Evolutionary conservation across 371 early-diverging fungal genomes (phyloP).

Genomic region (Apophysomyces elegans): DNA sequence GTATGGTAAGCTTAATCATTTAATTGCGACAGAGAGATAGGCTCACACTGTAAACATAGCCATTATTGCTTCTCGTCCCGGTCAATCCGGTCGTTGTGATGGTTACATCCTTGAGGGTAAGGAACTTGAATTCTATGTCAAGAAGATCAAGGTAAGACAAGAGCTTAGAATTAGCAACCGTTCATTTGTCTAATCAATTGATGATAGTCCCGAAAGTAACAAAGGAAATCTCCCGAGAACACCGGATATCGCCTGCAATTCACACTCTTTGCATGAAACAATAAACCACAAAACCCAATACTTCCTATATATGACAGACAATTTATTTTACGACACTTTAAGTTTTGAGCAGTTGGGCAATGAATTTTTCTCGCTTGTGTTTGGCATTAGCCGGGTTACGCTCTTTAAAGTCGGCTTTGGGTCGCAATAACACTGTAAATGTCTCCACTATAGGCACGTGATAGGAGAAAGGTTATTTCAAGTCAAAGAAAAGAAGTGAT

Average conservation of each 20-base stretch:
- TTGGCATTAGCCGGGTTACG: slow-evolving; percentile 46
- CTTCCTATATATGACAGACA: background rate
- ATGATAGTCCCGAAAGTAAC: slow-evolving; percentile 15
- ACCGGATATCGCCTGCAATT: background rate
- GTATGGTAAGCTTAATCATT: slow-evolving; percentile 46
- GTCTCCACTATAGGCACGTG: slow-evolving; percentile 31
- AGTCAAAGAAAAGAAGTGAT: background rate
- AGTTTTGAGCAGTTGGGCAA: slow-evolving; percentile 28
- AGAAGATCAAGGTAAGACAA: slow-evolving; percentile 71
- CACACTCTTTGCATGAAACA: background rate
- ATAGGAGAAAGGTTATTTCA: background rate
- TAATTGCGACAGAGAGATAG: background rate
- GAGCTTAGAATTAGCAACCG: background rate
- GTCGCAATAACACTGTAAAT: slow-evolving; percentile 53
- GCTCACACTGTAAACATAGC: slow-evolving; percentile 38
- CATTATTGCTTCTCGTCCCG: slow-evolving; percentile 94
- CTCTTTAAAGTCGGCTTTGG: slow-evolving; percentile 43
- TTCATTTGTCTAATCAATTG: background rate
- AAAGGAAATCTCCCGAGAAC: background rate
- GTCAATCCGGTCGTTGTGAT: slow-evolving; percentile 96
- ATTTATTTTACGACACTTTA: background rate
- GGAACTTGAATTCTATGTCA: slow-evolving; percentile 92
- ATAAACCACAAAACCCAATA: background rate
- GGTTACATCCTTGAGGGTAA: slow-evolving; percentile 98
- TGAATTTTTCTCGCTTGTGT: slow-evolving; percentile 38